These are phyloP conservation scores for Solanum hybrid DNA, from an alignment of 305 asterid genomes.

Conservation along the genomic window DNA sequence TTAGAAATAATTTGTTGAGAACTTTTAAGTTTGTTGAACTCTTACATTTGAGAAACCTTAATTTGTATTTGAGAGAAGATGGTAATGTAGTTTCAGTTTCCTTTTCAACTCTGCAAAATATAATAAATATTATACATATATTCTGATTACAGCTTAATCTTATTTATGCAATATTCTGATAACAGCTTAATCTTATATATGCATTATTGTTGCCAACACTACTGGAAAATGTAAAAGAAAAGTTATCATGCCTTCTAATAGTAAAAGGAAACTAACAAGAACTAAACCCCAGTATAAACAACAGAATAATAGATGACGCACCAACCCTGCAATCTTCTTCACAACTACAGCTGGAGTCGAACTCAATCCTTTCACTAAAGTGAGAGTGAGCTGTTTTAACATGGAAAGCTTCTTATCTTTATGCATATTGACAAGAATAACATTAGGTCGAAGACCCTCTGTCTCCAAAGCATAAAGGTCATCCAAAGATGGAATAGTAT, in stretches of 20 bases:
- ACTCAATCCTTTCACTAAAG: slow-evolving; percentile 67
- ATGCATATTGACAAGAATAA: slow-evolving; percentile 66
- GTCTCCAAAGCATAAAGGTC: slow-evolving; percentile 66
- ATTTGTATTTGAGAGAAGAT: not conserved
- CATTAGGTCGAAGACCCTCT: slow-evolving; percentile 71
- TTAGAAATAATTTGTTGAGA: not conserved
- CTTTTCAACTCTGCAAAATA: not conserved
- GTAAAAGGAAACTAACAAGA: not conserved
- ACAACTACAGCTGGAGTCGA: slow-evolving; percentile 58
- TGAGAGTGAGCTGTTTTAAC: slow-evolving; percentile 71
- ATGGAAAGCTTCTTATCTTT: slow-evolving; percentile 87
- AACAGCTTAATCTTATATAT: not conserved
- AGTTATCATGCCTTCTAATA: not conserved
- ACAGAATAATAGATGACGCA: slow-evolving; percentile 19
- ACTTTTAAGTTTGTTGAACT: not conserved
- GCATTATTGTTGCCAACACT: not conserved
- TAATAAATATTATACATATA: not conserved
- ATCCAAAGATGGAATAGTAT: slow-evolving; percentile 66
- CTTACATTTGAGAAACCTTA: not conserved
- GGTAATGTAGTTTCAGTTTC: not conserved
- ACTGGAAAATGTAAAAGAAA: not conserved
- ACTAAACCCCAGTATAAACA: not conserved
- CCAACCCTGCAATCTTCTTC: slow-evolving; percentile 90
- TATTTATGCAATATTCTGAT: not conserved
- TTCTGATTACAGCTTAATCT: not conserved